A percentile compares a stretch with the other conserved stretches of the same genome.
These are phyloP conservation scores for Penicillium nucicola DNA, from an alignment of 495 filamentous ascomycete species.

Conservation along the genomic window DNA sequence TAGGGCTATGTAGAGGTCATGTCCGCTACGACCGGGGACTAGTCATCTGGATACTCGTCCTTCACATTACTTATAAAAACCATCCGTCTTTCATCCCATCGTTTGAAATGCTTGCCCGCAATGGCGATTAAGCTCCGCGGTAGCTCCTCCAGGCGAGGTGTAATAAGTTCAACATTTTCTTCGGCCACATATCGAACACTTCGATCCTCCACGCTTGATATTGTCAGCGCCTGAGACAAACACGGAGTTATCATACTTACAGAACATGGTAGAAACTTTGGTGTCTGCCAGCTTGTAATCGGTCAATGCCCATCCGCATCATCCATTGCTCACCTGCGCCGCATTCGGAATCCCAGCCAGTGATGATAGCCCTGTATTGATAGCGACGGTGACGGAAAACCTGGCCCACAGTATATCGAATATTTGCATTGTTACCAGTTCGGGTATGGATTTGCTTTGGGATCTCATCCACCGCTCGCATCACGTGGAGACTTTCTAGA, in stretches of 20 bases:
- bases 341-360: slow-evolving; percentile 75
- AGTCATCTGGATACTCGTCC: slow-evolving; percentile 88
- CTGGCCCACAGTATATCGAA: slow-evolving; percentile 76
- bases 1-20: no score
- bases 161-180: slow-evolving; percentile 73
- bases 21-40: not conserved
- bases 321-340: slow-evolving; percentile 50
- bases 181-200: slow-evolving; percentile 77
- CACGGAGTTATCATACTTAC: slow-evolving; percentile 49
- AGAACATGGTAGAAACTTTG: slow-evolving; percentile 83
- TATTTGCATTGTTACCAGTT: slow-evolving; percentile 33
- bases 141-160: slow-evolving; percentile 42
- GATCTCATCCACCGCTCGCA: slow-evolving; percentile 58
- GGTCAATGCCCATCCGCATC: slow-evolving; percentile 62
- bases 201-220: slow-evolving; percentile 62
- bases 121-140: slow-evolving; percentile 57
- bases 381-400: slow-evolving; percentile 83
- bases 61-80: slow-evolving; percentile 82
- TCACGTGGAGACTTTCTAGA: slow-evolving; percentile 52
- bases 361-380: slow-evolving; percentile 73
- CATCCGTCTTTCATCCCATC: slow-evolving; percentile 65
- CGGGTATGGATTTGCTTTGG: slow-evolving; percentile 52
- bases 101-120: slow-evolving; percentile 85
- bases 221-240: not conserved
- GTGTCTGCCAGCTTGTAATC: slow-evolving; percentile 56